These are phyloP conservation scores for Auricularia sp. DNA, from an alignment of 768 basidiomycete genomes.

Conservation along the genomic window DNA sequence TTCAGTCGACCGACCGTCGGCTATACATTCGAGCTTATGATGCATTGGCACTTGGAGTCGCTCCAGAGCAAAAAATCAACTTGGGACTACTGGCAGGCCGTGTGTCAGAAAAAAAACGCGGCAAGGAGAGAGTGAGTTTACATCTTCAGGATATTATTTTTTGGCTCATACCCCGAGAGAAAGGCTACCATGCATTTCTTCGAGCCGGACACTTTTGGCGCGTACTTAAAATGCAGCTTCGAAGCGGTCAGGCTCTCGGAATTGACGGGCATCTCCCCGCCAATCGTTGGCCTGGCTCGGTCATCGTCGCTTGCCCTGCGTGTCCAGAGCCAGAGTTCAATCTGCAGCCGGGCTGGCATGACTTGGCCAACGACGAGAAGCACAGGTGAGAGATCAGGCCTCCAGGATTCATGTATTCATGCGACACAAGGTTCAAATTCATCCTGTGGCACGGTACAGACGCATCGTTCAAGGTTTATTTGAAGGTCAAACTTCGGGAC, in stretches of 20 bases:
- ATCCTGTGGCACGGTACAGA: neutral
- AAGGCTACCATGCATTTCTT: neutral
- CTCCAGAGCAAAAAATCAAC: too few relatives aligned
- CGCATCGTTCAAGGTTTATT: neutral
- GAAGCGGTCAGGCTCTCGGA: neutral
- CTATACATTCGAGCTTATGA: too few relatives aligned
- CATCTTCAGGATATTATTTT: too few relatives aligned
- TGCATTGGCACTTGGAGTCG: too few relatives aligned
- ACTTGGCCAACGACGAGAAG: neutral
- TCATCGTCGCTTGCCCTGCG: neutral
- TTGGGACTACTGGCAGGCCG: too few relatives aligned
- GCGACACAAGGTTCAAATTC: neutral
- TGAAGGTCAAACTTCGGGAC: neutral
- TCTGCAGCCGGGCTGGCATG: neutral
- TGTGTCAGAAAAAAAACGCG: too few relatives aligned
- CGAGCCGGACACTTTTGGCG: neutral
- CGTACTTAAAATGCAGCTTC: neutral
- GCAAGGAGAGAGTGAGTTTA: too few relatives aligned
- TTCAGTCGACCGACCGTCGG: neutral
- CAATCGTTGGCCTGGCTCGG: neutral
- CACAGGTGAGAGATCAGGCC: neutral
- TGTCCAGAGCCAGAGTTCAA: constrained; percentile 1
- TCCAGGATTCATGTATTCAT: neutral
- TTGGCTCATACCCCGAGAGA: too few relatives aligned
- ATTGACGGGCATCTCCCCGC: neutral